These are phyloP conservation scores for Apocynum venetum DNA, from an alignment of 257 asterid genomes.

Conservation along the genomic window DNA sequence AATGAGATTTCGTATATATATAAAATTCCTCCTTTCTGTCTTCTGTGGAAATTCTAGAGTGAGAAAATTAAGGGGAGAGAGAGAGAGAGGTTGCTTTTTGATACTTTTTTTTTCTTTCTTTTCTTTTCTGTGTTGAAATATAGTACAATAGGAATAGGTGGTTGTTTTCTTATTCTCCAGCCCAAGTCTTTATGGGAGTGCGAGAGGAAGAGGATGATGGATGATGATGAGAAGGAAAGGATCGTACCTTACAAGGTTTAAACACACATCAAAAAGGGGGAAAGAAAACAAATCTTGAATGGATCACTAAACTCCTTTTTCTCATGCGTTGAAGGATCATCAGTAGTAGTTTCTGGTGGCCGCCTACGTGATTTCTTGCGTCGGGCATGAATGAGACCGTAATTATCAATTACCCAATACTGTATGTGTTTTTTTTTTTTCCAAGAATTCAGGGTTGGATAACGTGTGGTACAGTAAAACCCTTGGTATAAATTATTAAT, in stretches of 20 bases:
- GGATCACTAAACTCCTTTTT: background rate
- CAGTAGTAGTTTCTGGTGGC: background rate
- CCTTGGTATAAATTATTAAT: no score
- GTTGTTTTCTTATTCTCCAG: conserved; percentile 1
- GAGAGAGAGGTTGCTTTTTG: background rate
- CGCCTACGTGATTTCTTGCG: background rate
- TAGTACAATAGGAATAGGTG: background rate
- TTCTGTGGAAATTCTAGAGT: background rate
- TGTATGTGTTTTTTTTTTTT: no score
- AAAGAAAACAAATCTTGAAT: background rate
- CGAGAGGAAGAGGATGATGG: background rate
- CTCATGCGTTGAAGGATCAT: conserved; percentile 16
- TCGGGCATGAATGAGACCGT: background rate
- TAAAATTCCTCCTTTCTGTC: background rate
- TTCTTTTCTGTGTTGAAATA: background rate
- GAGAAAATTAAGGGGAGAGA: background rate
- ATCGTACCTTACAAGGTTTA: conserved; percentile 21
- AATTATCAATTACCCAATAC: no score
- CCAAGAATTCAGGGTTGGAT: no score
- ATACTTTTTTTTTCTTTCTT: background rate
- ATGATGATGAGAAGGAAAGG: background rate
- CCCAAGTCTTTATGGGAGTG: background rate
- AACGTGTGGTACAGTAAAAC: no score
- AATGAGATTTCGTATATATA: background rate
- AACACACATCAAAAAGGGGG: background rate